Evolutionary conservation across 2,329 filamentous ascomycete species (phyloP).

Genomic region (Hymenoscyphus salicellus): DNA sequence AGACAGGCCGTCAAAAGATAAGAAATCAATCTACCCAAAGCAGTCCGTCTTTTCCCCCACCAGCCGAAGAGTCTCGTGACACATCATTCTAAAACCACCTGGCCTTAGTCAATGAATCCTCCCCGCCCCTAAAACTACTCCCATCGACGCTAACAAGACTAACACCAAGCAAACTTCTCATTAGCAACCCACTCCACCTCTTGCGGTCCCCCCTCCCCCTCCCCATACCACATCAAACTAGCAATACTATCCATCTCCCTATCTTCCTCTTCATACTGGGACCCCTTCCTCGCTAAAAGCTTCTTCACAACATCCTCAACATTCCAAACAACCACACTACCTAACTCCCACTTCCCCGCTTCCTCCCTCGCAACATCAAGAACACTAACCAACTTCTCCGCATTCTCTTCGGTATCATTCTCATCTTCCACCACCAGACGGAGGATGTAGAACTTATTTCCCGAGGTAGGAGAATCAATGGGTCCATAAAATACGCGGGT

Average conservation of each 20-base stretch:
- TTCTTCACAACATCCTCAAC: slow-evolving; percentile 55
- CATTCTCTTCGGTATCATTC: slow-evolving; percentile 43
- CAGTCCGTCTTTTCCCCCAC: too few species aligned
- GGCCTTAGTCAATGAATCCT: too few species aligned
- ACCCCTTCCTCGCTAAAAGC: slow-evolving; percentile 46
- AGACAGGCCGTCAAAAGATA: too few species aligned
- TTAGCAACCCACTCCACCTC: slow-evolving; percentile 70
- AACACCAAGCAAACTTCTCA: slow-evolving; percentile 79
- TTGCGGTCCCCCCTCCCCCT: slow-evolving; percentile 44
- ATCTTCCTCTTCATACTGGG: slow-evolving; percentile 50
- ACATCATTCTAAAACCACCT: too few species aligned
- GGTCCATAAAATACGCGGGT: slow-evolving; percentile 62
- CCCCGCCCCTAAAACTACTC: too few species aligned
- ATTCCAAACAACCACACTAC: slow-evolving; percentile 79
- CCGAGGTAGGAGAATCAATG: slow-evolving; percentile 40
- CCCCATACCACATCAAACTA: slow-evolving; percentile 69
- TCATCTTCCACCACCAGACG: slow-evolving; percentile 63
- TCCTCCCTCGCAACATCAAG: slow-evolving; percentile 65
- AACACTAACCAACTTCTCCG: slow-evolving; percentile 57
- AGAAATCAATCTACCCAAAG: too few species aligned
- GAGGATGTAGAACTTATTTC: slow-evolving; percentile 69
- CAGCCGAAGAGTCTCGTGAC: too few species aligned
- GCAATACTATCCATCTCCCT: slow-evolving; percentile 67
- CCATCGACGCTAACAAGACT: background rate
- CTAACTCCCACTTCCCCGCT: slow-evolving; percentile 68